These are phyloP conservation scores for Alternaria sp. DNA, from an alignment of 2,329 filamentous ascomycete genomes.

Conservation along the genomic window DNA sequence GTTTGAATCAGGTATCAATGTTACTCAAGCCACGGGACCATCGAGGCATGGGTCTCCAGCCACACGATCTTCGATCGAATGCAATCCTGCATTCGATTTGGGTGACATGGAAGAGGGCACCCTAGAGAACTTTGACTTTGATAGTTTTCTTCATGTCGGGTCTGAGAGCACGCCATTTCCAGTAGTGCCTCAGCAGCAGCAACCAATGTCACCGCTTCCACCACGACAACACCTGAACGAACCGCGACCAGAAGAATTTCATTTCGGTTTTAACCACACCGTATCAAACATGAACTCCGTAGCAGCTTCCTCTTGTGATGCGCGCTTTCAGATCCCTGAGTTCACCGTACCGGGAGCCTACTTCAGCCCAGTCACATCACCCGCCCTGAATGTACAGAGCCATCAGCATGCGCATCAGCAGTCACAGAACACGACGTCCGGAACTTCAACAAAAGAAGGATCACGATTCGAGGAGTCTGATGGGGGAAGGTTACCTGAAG, in stretches of 20 bases:
- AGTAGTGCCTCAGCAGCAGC: background rate
- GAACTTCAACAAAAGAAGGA: conserved; percentile 44
- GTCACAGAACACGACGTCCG: conserved; percentile 57
- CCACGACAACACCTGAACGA: background rate
- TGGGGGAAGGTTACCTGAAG: too few relatives aligned
- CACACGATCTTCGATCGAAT: background rate
- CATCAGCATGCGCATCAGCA: conserved; percentile 43
- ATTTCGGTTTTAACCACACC: too few relatives aligned
- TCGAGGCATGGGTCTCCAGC: background rate
- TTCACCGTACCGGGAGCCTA: conserved; percentile 74
- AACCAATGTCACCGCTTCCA: too few relatives aligned
- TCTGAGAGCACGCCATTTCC: background rate
- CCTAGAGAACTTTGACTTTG: background rate
- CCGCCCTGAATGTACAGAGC: conserved; percentile 76
- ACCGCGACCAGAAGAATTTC: background rate
- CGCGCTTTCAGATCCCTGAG: conserved; percentile 66
- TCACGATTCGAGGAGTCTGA: too few relatives aligned
- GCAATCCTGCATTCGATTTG: accelerated
- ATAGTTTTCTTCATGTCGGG: background rate
- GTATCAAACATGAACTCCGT: too few relatives aligned
- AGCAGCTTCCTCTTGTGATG: conserved; percentile 54
- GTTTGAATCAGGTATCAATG: conserved; percentile 27
- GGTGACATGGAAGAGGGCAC: background rate
- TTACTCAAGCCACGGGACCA: background rate
- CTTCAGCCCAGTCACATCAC: conserved; percentile 86